phyloP scores from a whole-genome alignment of 2,329 filamentous ascomycete species.

The Epichloe coenophiala region DNA sequence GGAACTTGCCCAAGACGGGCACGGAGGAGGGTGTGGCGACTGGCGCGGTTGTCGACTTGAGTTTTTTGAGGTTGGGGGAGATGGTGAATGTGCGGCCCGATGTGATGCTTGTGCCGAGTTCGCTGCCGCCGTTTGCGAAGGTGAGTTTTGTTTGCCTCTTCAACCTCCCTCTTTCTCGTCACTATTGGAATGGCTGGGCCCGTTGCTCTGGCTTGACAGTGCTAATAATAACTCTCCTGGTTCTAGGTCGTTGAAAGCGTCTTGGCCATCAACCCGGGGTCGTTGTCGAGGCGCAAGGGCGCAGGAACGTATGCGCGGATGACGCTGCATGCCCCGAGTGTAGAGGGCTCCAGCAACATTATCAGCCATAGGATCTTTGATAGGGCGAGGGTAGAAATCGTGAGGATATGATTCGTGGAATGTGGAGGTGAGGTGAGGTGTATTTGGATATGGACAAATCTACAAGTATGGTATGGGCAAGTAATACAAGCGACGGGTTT shows the following conservation, averaged over 20 bases:
- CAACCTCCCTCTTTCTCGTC: background rate
- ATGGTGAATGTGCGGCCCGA: slow-evolving; percentile 81
- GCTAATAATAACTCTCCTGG: slow-evolving; percentile 6
- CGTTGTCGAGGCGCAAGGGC: slow-evolving; percentile 69
- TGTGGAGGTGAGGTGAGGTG: background rate
- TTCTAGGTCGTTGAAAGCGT: slow-evolving; percentile 77
- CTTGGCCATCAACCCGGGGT: slow-evolving; percentile 80
- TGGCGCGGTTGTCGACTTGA: slow-evolving; percentile 68
- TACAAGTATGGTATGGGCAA: no score
- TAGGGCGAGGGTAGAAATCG: slow-evolving; percentile 74
- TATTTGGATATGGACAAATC: background rate
- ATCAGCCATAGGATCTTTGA: slow-evolving; percentile 68
- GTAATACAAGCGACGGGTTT: no score
- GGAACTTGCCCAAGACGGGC: slow-evolving; percentile 51
- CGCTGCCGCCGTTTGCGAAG: slow-evolving; percentile 76
- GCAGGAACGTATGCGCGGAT: slow-evolving; percentile 78
- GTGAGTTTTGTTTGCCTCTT: slow-evolving; percentile 31
- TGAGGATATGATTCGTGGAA: slow-evolving; percentile 44
- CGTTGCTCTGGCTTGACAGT: background rate
- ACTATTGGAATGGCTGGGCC: background rate
- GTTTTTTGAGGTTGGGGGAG: slow-evolving; percentile 74
- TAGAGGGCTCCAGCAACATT: slow-evolving; percentile 47
- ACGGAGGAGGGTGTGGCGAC: slow-evolving; percentile 46
- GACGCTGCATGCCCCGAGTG: slow-evolving; percentile 51
- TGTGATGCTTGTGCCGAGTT: slow-evolving; percentile 69